Conservation (phyloP, 169 alveolate species). For the Plasmodium gonderi region DNA sequence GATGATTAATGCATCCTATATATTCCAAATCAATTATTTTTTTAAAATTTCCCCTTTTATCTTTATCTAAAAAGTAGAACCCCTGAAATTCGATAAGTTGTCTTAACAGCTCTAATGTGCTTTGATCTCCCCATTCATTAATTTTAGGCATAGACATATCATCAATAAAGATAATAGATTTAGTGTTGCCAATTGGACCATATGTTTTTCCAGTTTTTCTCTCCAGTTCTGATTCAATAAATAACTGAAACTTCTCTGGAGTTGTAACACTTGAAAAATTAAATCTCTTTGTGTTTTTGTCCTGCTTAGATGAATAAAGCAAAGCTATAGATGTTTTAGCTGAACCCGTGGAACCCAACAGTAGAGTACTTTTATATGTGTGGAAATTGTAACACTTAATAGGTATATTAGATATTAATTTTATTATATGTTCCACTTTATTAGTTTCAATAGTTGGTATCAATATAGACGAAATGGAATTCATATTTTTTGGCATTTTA, state of each 20-base stretch:
- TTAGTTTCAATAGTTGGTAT: constrained; percentile 96
- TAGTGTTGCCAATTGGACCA: constrained; percentile 93
- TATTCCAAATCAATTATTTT: constrained; percentile 91
- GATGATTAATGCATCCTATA: constrained; percentile 96
- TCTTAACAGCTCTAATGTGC: constrained; percentile 93
- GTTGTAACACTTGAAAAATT: constrained; percentile 96
- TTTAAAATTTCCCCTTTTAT: constrained; percentile 95
- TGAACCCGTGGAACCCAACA: constrained; percentile 97
- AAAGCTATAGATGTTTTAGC: constrained; percentile 96
- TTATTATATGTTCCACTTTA: constrained; percentile 92
- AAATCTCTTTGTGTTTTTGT: constrained; percentile 92
- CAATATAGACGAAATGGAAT: constrained; percentile 91
- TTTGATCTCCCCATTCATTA: constrained; percentile 97
- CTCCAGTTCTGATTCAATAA: constrained; percentile 96
- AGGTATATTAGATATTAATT: constrained; percentile 85
- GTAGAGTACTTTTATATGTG: constrained; percentile 85
- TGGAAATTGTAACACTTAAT: constrained; percentile 76
- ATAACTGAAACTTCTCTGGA: constrained; percentile 93
- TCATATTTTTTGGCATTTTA: constrained; percentile 87
- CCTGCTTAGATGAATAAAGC: constrained; percentile 89
- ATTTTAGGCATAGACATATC: constrained; percentile 97
- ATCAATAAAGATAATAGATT: constrained; percentile 94
- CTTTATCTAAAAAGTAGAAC: constrained; percentile 94
- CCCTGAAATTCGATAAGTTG: constrained; percentile 95
- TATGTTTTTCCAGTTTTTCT: constrained; percentile 93